Evolutionary conservation across 768 basidiomycete genomes (phyloP), one percentile per base, ranked within the genome.

Genomic region (Hemileccinum rubropunctum): DNA sequence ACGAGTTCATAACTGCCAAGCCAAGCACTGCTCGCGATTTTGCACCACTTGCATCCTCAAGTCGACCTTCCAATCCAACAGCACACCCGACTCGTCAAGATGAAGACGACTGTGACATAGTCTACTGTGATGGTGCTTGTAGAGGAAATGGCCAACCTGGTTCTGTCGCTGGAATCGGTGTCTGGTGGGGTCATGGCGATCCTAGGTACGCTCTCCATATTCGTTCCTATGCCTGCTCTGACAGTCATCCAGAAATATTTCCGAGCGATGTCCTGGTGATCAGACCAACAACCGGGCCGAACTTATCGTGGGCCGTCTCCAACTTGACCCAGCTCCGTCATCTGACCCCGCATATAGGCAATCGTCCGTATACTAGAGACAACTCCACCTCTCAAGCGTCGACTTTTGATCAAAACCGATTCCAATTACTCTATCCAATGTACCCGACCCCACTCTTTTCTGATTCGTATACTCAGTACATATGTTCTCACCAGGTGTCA

Each of bases 211-310:
- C 12, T 30, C 54, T 51, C 38, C 13, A 9, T 38, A 18, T 20
- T 6, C 9, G 28, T 15, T 13, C 18, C 14, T 4, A 5, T 11
- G 15, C 18, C 11, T 28, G 5, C 40, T 46, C 40, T 23, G 45
- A 50, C 40, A 18, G 26, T 9, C 42, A n/a, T 26, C 30, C 18
- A 95, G 92, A 48, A 95, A 95, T 58, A 61, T 93, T 3, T 77
- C 84, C 2, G 92, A 95, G 65, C 76, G 89, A 32, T 90, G 87
- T 65, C 88, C 88, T 4, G 90, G 90, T 3, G 77, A 72, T 48
- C 91, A 92, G 61, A 92, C 91, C 2, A 94, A 94, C 62, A 92
- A 93, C 52, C 73, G 92, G 26, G 94, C 92, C 11, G 94, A 97
- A 64, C 75, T 95, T 28, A 82, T 93, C 47, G 94, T 91, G 12